These are phyloP conservation scores for Aspergillus ruber DNA, from an alignment of 2,329 filamentous ascomycete genomes.

Conservation along the genomic window DNA sequence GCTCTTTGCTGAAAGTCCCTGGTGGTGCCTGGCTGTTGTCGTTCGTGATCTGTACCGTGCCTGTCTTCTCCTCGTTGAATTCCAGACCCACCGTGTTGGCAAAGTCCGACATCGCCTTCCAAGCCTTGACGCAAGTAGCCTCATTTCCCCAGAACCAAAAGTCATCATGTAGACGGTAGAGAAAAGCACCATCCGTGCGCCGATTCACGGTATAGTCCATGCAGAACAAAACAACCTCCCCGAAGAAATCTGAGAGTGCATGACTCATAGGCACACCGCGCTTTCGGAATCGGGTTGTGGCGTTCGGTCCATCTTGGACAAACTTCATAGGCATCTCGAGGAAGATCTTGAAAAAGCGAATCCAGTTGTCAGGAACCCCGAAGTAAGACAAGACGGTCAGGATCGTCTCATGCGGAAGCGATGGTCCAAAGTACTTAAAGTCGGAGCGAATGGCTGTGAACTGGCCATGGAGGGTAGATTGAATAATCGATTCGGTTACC, in stretches of 20 bases:
- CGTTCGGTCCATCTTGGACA: constrained; percentile 45
- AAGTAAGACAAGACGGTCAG: constrained; percentile 53
- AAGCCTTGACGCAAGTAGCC: constrained; percentile 49
- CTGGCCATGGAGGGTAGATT: constrained; percentile 42
- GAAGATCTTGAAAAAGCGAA: constrained; percentile 55
- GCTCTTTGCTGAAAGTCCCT: not conserved
- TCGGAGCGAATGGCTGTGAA: constrained; percentile 53
- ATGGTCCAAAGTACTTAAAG: constrained; percentile 54
- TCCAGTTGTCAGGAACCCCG: constrained; percentile 51
- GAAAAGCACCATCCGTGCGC: constrained; percentile 45
- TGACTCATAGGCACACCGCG: constrained; percentile 57
- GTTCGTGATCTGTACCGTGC: constrained; percentile 40
- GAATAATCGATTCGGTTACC: constrained; percentile 50
- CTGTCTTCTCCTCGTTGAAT: constrained; percentile 55
- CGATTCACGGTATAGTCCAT: constrained; percentile 61
- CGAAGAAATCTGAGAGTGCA: constrained; percentile 53
- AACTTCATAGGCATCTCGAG: constrained; percentile 56
- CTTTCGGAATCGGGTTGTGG: constrained; percentile 40
- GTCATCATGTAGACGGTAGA: constrained; percentile 60
- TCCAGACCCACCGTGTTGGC: constrained; percentile 49
- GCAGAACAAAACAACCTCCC: constrained; percentile 57
- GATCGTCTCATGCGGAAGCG: constrained; percentile 55
- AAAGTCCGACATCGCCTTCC: constrained; percentile 54
- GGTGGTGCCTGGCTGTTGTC: not conserved
- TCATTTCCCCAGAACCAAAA: constrained; percentile 62